These are phyloP conservation scores for Phialocephala sp. DNA, from an alignment of 2,329 filamentous ascomycete species.

Conservation along the genomic window DNA sequence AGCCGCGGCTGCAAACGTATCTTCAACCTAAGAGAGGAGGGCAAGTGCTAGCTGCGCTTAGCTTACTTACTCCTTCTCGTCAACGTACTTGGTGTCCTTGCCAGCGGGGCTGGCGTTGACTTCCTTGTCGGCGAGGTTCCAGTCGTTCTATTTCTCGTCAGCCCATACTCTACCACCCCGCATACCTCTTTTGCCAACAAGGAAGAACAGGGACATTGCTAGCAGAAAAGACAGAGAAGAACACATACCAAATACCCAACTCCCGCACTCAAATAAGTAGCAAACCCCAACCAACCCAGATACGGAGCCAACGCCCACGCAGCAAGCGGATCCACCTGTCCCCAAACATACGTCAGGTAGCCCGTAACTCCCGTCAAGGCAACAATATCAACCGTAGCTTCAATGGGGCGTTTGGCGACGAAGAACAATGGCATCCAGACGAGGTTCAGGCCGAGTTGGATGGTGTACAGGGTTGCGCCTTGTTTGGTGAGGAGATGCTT, in stretches of 20 bases:
- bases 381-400: constrained; percentile 77
- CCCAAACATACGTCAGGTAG: constrained; percentile 79
- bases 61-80: constrained; percentile 39
- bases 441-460: constrained; percentile 85
- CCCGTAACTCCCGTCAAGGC: constrained; percentile 73
- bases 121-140: constrained; percentile 57
- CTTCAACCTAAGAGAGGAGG: not conserved
- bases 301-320: constrained; percentile 82
- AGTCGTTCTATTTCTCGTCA: constrained; percentile 56
- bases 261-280: constrained; percentile 79
- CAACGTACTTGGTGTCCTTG: constrained; percentile 41
- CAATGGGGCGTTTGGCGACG: constrained; percentile 71
- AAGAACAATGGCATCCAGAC: constrained; percentile 96
- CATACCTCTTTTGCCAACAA: no score
- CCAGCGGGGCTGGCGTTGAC: constrained; percentile 33
- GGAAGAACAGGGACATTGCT: no score
- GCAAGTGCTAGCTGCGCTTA: no score
- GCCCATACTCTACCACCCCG: not conserved
- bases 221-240: not conserved
- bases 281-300: constrained; percentile 84
- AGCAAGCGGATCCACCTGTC: constrained; percentile 72
- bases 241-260: constrained; percentile 59
- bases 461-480: constrained; percentile 80
- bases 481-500: constrained; percentile 56
- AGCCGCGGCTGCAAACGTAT: no score